Percentiles rank a stretch among this genome's conserved stretches.
Evolutionary conservation across 495 filamentous ascomycete species (phyloP).

Genomic region (Bryoglossum gracile): DNA sequence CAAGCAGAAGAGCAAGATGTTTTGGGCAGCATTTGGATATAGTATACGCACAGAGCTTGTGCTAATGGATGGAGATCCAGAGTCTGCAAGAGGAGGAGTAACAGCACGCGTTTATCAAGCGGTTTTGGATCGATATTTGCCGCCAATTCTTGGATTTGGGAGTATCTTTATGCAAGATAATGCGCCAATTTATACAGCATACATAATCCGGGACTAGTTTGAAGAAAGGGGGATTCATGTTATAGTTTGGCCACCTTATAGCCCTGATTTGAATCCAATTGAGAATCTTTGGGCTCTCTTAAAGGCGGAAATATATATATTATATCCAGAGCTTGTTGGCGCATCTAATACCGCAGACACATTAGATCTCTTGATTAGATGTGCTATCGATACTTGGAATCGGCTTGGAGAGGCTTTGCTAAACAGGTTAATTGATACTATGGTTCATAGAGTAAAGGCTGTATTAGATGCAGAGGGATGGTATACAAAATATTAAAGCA

Average conservation of each 20-base stretch:
- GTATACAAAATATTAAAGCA: too few relatives aligned
- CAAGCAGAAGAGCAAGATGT: constrained; percentile 3
- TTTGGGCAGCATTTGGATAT: constrained; percentile 9
- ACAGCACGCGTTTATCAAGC: background rate
- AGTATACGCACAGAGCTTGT: background rate
- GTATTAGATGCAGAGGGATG: too few relatives aligned
- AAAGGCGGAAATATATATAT: background rate
- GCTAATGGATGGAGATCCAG: background rate
- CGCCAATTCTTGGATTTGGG: background rate
- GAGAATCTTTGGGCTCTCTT: constrained; percentile 2
- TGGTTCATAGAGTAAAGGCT: constrained; percentile 2
- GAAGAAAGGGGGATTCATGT: background rate
- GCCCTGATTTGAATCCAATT: constrained; percentile 3
- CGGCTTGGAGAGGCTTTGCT: background rate
- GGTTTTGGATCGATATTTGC: background rate
- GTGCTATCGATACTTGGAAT: constrained; percentile 3
- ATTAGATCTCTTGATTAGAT: background rate
- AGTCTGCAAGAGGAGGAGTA: background rate
- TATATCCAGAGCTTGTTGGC: constrained; percentile 1
- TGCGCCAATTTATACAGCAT: background rate
- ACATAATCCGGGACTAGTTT: background rate
- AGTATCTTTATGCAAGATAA: constrained; percentile 1
- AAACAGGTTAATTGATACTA: constrained; percentile 3
- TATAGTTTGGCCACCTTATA: background rate
- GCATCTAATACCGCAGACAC: background rate